Conservation (phyloP, 140 eudicot genomes). For the Cichorium intybus region DNA sequence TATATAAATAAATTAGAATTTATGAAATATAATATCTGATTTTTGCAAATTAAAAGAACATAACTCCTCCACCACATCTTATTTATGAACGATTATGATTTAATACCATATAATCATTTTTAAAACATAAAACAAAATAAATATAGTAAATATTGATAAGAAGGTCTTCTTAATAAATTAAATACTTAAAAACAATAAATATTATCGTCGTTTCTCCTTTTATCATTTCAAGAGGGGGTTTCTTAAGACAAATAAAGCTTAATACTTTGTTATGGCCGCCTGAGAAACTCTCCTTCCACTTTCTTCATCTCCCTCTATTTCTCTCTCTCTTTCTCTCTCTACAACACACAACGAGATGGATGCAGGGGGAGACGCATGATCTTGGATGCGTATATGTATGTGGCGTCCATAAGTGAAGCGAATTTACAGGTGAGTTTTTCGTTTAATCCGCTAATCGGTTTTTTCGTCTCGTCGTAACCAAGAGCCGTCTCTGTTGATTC, state of each 20-base stretch:
- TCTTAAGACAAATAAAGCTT: slow-evolving; percentile 8
- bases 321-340: slow-evolving; percentile 11
- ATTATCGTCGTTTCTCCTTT: neutral
- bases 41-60: too few relatives aligned
- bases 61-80: neutral
- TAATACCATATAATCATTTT: neutral
- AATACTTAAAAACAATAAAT: neutral
- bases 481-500: slow-evolving; percentile 1
- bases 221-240: neutral
- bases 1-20: neutral
- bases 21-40: too few relatives aligned
- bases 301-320: slow-evolving; percentile 21
- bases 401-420: neutral
- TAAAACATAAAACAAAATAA: neutral
- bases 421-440: slow-evolving; percentile 26
- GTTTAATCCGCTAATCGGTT: slow-evolving; percentile 10
- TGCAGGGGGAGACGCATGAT: slow-evolving; percentile 18
- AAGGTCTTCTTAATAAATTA: neutral
- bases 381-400: neutral
- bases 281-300: slow-evolving; percentile 40
- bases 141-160: neutral
- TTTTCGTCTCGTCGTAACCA: neutral
- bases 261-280: slow-evolving; percentile 66
- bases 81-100: neutral
- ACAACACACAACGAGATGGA: slow-evolving; percentile 6